Percentiles rank a stretch among this genome's conserved stretches.
phyloP scores from a whole-genome alignment of 225 moss, liverwort and hornwort genomes.

The Thuidium tamariscinum region DNA sequence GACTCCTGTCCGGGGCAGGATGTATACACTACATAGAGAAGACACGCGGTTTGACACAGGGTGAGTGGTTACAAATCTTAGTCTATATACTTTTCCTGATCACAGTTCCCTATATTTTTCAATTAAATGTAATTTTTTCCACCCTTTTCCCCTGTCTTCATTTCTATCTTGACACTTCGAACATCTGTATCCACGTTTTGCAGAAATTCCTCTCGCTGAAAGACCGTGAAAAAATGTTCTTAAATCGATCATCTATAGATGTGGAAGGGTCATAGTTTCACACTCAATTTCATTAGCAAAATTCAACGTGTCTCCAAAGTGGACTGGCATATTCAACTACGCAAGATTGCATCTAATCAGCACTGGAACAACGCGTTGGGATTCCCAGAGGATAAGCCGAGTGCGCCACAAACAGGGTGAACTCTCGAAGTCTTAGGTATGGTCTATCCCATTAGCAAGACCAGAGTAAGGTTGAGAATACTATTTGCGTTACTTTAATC shows the following conservation, averaged over 20 bases:
- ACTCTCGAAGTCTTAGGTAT: background rate
- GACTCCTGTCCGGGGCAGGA: constrained; percentile 44
- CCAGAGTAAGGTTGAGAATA: background rate
- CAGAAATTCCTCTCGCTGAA: constrained; percentile 20
- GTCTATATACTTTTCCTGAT: background rate
- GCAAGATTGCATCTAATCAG: background rate
- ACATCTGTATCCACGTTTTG: background rate
- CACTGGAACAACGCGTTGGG: background rate
- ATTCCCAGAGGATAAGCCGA: background rate
- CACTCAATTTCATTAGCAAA: background rate
- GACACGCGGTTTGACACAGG: constrained; percentile 11
- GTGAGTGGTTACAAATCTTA: constrained; percentile 4
- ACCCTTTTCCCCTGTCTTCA: background rate
- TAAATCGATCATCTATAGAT: background rate
- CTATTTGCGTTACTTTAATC: background rate
- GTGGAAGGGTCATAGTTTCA: background rate
- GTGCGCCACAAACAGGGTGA: background rate
- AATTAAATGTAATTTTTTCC: background rate
- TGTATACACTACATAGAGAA: constrained; percentile 15
- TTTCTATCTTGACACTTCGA: background rate
- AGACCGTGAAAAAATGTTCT: constrained; percentile 10
- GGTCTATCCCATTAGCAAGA: background rate
- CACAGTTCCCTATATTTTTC: background rate
- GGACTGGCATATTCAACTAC: background rate
- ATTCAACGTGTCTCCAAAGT: background rate